Evolutionary conservation across 352 stramenopile genomes (phyloP).

Genomic region (Phytophthora pini): DNA sequence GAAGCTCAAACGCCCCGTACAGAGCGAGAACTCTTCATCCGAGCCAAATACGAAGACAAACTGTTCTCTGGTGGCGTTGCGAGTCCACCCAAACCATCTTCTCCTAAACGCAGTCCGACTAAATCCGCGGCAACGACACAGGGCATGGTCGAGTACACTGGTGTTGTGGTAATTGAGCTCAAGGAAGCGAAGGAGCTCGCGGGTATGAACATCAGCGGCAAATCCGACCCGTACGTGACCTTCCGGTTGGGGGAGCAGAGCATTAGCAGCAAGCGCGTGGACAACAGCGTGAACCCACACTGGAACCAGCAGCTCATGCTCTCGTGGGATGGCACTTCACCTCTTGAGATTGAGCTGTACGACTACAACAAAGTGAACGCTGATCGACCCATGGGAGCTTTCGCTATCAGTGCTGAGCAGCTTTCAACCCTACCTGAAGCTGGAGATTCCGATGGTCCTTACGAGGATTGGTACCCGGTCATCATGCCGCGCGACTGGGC

Average conservation of each 20-base stretch:
- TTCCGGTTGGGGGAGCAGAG: slow-evolving; percentile 77
- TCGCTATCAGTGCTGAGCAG: slow-evolving; percentile 47
- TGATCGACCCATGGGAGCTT: slow-evolving; percentile 73
- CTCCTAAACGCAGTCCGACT: slow-evolving; percentile 20
- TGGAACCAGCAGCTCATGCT: slow-evolving; percentile 81
- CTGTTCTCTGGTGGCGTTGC: slow-evolving; percentile 47
- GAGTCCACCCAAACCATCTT: slow-evolving; percentile 12
- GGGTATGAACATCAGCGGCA: slow-evolving; percentile 79
- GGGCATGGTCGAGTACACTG: slow-evolving; percentile 86
- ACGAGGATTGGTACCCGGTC: slow-evolving; percentile 63
- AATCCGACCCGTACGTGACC: slow-evolving; percentile 82
- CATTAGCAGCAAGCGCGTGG: slow-evolving; percentile 70
- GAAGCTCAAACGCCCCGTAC: slow-evolving; percentile 46
- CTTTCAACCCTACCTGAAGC: slow-evolving; percentile 44
- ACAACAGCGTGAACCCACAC: slow-evolving; percentile 72
- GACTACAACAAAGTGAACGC: slow-evolving; percentile 75
- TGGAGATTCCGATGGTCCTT: slow-evolving; percentile 12
- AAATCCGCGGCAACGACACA: slow-evolving; percentile 31
- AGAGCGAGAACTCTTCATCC: slow-evolving; percentile 76
- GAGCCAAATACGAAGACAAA: slow-evolving; percentile 73
- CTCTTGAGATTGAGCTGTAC: slow-evolving; percentile 71
- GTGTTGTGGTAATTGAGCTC: slow-evolving; percentile 78
- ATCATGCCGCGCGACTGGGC: slow-evolving; percentile 77
- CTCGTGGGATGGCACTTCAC: slow-evolving; percentile 78
- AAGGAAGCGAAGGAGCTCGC: slow-evolving; percentile 67